These are phyloP conservation scores for Thinopyrum obtusiflorum DNA, from an alignment of 202 grass and related monocot genomes.

Conservation along the genomic window DNA sequence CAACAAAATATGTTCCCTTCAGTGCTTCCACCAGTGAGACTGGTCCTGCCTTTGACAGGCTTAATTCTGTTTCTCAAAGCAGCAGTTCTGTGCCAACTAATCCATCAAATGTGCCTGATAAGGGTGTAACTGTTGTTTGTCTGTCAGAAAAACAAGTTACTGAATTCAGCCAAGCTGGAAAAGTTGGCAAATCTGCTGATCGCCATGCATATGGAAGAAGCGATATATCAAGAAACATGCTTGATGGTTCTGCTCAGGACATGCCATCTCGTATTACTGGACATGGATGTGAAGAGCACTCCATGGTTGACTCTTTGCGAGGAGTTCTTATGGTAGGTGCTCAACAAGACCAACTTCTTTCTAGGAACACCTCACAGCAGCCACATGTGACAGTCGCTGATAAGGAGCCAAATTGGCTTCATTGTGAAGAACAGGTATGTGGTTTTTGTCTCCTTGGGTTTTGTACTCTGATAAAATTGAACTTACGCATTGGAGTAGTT, in stretches of 20 bases:
- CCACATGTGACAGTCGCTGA: constrained; percentile 23
- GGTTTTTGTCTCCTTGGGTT: background rate
- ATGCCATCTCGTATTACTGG: constrained; percentile 9
- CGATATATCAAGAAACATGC: background rate
- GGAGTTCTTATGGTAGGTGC: constrained; percentile 24
- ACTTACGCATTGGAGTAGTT: background rate
- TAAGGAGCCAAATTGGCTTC: constrained; percentile 33
- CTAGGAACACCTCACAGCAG: constrained; percentile 10
- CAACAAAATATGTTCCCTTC: constrained; percentile 12
- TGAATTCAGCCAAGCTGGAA: constrained; percentile 20
- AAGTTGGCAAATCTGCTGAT: constrained; percentile 23
- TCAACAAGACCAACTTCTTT: background rate
- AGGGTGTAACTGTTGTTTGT: constrained; percentile 13
- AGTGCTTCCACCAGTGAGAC: constrained; percentile 18
- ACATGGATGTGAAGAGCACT: constrained; percentile 30
- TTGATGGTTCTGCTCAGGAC: constrained; percentile 9
- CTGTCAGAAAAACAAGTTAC: constrained; percentile 34
- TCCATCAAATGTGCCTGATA: constrained; percentile 19
- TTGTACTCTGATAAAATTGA: background rate
- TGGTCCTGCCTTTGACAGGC: constrained; percentile 14
- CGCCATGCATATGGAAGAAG: constrained; percentile 31
- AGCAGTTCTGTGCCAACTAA: constrained; percentile 3
- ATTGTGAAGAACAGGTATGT: constrained; percentile 49
- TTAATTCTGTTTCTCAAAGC: constrained; percentile 17
- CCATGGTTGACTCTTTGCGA: constrained; percentile 21